Conservation (phyloP, 2,329 filamentous ascomycete species). For the Hypoxylon sp. region DNA sequence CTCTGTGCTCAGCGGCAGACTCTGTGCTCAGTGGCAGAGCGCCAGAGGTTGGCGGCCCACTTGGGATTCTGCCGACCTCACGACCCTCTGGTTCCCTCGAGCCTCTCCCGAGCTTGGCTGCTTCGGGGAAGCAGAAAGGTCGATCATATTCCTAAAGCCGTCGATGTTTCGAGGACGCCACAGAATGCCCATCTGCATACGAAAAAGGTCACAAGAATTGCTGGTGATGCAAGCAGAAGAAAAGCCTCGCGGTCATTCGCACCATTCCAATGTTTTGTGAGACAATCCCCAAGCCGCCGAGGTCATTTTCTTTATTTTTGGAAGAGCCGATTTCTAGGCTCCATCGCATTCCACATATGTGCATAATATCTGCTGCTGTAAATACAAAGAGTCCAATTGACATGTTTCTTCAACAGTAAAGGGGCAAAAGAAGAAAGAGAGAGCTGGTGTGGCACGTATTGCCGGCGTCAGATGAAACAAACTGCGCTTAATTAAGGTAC, state of each 20-base stretch:
- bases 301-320: conserved; percentile 2
- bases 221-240: conserved; percentile 15
- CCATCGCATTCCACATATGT: too few species aligned
- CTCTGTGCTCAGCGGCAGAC: too few species aligned
- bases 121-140: too few species aligned
- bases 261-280: background rate
- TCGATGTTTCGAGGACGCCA: conserved; percentile 8
- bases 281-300: conserved; percentile 12
- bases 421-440: background rate
- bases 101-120: background rate
- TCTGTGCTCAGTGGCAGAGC: too few species aligned
- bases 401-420: too few species aligned
- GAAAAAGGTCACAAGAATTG: conserved; percentile 25
- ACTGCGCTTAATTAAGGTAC: conserved; percentile 35
- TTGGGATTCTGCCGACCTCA: conserved; percentile 29
- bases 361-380: too few species aligned
- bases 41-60: too few species aligned
- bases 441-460: conserved; percentile 15
- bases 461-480: conserved; percentile 34
- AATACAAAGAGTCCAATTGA: too few species aligned
- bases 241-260: conserved; percentile 14
- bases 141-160: conserved; percentile 20
- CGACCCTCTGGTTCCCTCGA: too few species aligned
- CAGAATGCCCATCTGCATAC: conserved; percentile 4
- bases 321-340: background rate